Base-by-base conservation (phyloP, 2,329 filamentous ascomycete genomes). In the Fusarium globosum region DNA sequence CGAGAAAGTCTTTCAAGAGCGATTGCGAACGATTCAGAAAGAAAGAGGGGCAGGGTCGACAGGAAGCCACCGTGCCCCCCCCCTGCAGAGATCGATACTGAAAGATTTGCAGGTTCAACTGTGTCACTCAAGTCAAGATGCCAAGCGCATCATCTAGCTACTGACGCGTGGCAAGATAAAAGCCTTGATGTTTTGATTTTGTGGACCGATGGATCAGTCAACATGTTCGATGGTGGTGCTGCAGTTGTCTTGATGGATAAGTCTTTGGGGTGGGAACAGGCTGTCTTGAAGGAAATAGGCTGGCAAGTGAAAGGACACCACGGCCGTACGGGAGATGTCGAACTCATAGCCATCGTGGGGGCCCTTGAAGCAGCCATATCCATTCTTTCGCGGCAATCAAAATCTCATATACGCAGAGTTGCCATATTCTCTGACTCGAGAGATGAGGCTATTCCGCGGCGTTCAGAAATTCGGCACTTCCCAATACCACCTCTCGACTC, bases 171-270 rank as follows among this genome's bases (percentile, higher is more conserved):
- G 11, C 10, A 36, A n/a, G 46, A 35, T 30, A 16, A 38, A 16
- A 38, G 23, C 4, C 18, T 36, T 10, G 35, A 62, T 30, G 7
- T n/a, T 13, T 43, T 66, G 16, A 7, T 21, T 15, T 23, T 66
- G 14, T 66, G 58, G 58, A 38, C 49, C 10, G 58, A 63, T 43
- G 49, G 63, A 1, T 63, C 48, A 26, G 26, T 63, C 18, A 48
- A 23, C 38, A 18, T 20, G 15, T 14, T 13, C 9, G n/a, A 38
- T 28, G 58, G 57, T 30, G 64, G 59, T 21, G 51, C 51, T 48
- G 41, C 49, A 26, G 43, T 56, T 48, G 64, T 38, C 28, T 63
- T 63, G 16, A 30, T 20, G 23, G 49, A 63, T 23, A 56, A 42
- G 8, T 9, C 42, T 56, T 20, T 38, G 7, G 23, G 28, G 13